Percentiles rank a stretch among this genome's conserved stretches.
These are phyloP conservation scores for Ilex paraguariensis DNA, from an alignment of 305 asterid genomes.

Conservation along the genomic window DNA sequence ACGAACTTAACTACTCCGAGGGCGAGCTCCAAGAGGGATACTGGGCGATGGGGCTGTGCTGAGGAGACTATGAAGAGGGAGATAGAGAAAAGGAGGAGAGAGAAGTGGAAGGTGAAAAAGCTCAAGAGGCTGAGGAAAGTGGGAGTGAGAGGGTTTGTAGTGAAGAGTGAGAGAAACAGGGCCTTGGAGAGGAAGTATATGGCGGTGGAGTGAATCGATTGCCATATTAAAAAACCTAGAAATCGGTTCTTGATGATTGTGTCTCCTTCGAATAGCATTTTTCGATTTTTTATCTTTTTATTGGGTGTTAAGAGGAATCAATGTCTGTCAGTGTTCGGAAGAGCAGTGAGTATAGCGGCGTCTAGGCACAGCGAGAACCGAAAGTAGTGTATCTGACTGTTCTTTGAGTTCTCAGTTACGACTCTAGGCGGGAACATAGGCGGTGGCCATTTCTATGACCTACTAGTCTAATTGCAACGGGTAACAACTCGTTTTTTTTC, in stretches of 20 bases:
- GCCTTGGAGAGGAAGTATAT: conserved; percentile 47
- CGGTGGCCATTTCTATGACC: too few relatives aligned
- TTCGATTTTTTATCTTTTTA: too few relatives aligned
- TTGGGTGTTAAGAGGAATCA: too few relatives aligned
- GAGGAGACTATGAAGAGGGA: conserved; percentile 65
- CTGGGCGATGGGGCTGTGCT: conserved; percentile 48
- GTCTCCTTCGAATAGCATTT: conserved; percentile 47
- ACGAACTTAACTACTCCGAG: conserved; percentile 43
- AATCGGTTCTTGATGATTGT: conserved; percentile 68
- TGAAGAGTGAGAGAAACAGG: conserved; percentile 45
- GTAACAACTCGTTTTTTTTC: too few relatives aligned
- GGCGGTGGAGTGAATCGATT: conserved; percentile 54
- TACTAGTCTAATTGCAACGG: too few relatives aligned
- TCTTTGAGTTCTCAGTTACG: too few relatives aligned
- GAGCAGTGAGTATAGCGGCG: too few relatives aligned
- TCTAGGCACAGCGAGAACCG: too few relatives aligned
- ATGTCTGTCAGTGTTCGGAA: too few relatives aligned
- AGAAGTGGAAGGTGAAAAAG: conserved; percentile 25
- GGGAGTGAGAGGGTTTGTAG: conserved; percentile 28
- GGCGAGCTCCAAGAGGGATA: conserved; percentile 48
- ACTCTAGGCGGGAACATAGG: too few relatives aligned
- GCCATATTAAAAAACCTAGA: conserved; percentile 82
- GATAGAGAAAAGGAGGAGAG: conserved; percentile 54
- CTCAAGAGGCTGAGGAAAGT: conserved; percentile 25
- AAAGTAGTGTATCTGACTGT: too few relatives aligned